These are phyloP conservation scores for Pestalotiopsis sp. DNA, from an alignment of 2,329 filamentous ascomycete species.

Conservation along the genomic window DNA sequence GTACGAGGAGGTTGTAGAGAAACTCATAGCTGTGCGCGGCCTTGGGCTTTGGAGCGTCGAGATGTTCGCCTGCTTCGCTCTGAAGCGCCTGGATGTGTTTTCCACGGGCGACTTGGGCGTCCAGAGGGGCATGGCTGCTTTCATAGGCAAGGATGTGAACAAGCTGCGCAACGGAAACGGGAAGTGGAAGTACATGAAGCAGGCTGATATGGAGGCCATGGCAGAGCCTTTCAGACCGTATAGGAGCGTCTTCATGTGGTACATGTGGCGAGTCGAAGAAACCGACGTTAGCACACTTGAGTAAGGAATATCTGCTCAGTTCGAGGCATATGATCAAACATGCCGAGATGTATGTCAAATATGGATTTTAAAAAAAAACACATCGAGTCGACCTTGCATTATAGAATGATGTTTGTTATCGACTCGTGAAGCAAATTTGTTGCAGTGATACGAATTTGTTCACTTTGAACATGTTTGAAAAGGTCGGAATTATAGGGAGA, in stretches of 20 bases:
- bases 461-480: too few relatives aligned
- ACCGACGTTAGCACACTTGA: constrained; percentile 71
- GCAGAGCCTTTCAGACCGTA: constrained; percentile 84
- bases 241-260: constrained; percentile 96
- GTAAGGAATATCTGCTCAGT: constrained; percentile 19
- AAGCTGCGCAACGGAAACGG: constrained; percentile 81
- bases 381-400: too few relatives aligned
- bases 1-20: constrained; percentile 85
- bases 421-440: too few relatives aligned
- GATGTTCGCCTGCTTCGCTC: constrained; percentile 97
- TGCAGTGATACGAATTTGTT: too few relatives aligned
- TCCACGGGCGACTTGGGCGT: constrained; percentile 90
- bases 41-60: constrained; percentile 91
- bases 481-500: too few relatives aligned
- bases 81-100: constrained; percentile 94
- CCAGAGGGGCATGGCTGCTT: constrained; percentile 91
- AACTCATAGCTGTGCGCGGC: constrained; percentile 82
- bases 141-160: constrained; percentile 78
- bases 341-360: not conserved
- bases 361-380: too few relatives aligned
- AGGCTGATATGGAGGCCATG: constrained; percentile 86
- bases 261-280: constrained; percentile 89
- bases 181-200: constrained; percentile 98
- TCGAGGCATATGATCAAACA: not conserved
- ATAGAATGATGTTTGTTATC: too few relatives aligned